A percentile compares a stretch with the other conserved stretches of the same genome.
These are phyloP conservation scores for Dendrobium nobile DNA, from an alignment of 106 monocot species.

Conservation along the genomic window DNA sequence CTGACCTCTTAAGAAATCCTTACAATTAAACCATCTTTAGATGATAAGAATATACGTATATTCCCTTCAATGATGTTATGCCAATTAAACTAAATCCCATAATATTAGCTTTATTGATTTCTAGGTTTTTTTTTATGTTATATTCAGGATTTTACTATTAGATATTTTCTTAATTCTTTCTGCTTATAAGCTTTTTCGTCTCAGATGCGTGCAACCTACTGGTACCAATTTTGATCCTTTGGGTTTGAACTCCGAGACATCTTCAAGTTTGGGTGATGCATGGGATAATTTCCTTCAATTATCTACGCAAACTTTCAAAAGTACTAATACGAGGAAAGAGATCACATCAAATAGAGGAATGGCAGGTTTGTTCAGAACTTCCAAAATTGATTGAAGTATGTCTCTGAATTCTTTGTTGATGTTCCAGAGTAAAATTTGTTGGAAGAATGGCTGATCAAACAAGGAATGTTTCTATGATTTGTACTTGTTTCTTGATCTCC, in stretches of 20 bases:
- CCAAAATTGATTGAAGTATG: background rate
- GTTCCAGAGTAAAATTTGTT: too few relatives aligned
- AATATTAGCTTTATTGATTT: background rate
- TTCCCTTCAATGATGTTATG: background rate
- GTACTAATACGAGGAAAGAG: slow-evolving; percentile 51
- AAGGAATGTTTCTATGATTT: too few relatives aligned
- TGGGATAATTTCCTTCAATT: slow-evolving; percentile 42
- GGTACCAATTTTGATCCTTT: slow-evolving; percentile 67
- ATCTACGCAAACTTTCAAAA: slow-evolving; percentile 60
- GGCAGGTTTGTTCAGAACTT: slow-evolving; percentile 47
- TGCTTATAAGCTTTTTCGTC: slow-evolving; percentile 3
- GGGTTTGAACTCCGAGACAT: slow-evolving; percentile 47
- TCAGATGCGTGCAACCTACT: slow-evolving; percentile 29
- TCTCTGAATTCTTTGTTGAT: too few relatives aligned
- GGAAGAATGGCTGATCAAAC: too few relatives aligned
- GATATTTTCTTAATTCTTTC: background rate
- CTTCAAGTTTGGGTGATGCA: slow-evolving; percentile 23
- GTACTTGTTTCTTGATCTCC: too few relatives aligned
- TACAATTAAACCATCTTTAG: background rate
- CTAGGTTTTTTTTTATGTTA: background rate
- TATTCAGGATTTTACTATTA: background rate
- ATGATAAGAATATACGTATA: background rate
- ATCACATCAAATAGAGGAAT: slow-evolving; percentile 66
- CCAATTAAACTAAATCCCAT: background rate
- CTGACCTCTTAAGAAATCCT: background rate